Evolutionary conservation across 306 rosid genomes (phyloP), one percentile per base, ranked within the genome.

Genomic region (Prunus armeniaca): DNA sequence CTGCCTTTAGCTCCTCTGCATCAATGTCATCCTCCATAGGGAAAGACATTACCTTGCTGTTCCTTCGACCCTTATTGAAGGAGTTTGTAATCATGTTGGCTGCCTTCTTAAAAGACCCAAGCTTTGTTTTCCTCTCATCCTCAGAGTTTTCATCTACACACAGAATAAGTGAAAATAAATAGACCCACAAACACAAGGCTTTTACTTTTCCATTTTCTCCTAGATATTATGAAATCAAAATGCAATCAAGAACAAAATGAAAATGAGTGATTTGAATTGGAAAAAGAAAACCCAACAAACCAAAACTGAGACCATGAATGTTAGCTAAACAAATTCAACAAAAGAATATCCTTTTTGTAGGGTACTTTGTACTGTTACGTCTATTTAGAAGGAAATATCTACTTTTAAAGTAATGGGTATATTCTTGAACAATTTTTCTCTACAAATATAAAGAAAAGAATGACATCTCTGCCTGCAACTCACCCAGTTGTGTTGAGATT

Each of bases 61-160:
- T 90, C 87, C 86, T 89, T 30, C 96, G 80, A 51, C 93, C 91
- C 78, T 76, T 88, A 90, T 82, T 91, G 43, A 97, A 95, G 51
- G 99, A 96, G 87, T 65, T 92, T 9, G 77, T 41, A 60, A 73
- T 73, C 67, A 30, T 63, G 61, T 86, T 89, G 80, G 98, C 97
- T 74, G 75, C 89, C 85, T 90, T 89, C 85, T 89, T 95, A 2
- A 92, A 77, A 65, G 97, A 87, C 25, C 92, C 96, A 46, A 88
- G 87, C 85, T 82, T 91, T 55, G 81, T 91, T 82, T 84, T 90
- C 89, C 78, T 95, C 70, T 92, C 99, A 50, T 95, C 97, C 84
- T 92, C 97, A 3, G 71, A 83, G 76, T 17, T 51, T 61, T 90
- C 97, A 27, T 50, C 57, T 92, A 71, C 49, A 69, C 49, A 63